These are phyloP conservation scores for Cyathus striatus DNA, from an alignment of 768 basidiomycete species.

Conservation along the genomic window DNA sequence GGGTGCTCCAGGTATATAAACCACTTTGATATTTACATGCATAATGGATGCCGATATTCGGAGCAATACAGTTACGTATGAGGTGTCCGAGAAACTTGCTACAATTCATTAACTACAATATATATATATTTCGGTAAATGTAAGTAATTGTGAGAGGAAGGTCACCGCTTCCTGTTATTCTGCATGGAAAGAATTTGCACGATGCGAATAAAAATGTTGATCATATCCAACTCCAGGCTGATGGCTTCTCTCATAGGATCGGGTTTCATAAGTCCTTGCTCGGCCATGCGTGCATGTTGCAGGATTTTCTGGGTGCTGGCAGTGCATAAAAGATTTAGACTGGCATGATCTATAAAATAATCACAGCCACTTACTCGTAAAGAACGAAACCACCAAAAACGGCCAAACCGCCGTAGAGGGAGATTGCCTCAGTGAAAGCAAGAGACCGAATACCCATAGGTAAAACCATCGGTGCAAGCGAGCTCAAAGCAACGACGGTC, in stretches of 20 bases:
- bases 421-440: slow-evolving; percentile 71
- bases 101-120: too few relatives aligned
- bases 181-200: slow-evolving; percentile 77
- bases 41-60: too few relatives aligned
- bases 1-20: slow-evolving; percentile 42
- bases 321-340: slow-evolving; percentile 5
- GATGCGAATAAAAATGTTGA: slow-evolving; percentile 85
- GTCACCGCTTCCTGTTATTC: neutral
- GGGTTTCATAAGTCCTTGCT: slow-evolving; percentile 56
- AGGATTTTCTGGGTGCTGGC: slow-evolving; percentile 81
- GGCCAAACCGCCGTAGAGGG: slow-evolving; percentile 84
- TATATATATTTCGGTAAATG: too few relatives aligned
- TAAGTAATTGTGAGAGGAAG: too few relatives aligned
- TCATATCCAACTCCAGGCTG: slow-evolving; percentile 77
- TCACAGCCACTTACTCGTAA: slow-evolving; percentile 57
- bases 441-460: slow-evolving; percentile 77
- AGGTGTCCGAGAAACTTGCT: too few relatives aligned
- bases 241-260: slow-evolving; percentile 81
- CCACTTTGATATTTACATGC: too few relatives aligned
- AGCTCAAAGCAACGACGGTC: slow-evolving; percentile 80
- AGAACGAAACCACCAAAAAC: slow-evolving; percentile 86
- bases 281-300: slow-evolving; percentile 68
- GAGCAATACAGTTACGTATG: too few relatives aligned
- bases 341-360: neutral
- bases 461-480: slow-evolving; percentile 87